These are phyloP conservation scores for Bretschneidera sinensis DNA, from an alignment of 345 rosid species.

Conservation along the genomic window DNA sequence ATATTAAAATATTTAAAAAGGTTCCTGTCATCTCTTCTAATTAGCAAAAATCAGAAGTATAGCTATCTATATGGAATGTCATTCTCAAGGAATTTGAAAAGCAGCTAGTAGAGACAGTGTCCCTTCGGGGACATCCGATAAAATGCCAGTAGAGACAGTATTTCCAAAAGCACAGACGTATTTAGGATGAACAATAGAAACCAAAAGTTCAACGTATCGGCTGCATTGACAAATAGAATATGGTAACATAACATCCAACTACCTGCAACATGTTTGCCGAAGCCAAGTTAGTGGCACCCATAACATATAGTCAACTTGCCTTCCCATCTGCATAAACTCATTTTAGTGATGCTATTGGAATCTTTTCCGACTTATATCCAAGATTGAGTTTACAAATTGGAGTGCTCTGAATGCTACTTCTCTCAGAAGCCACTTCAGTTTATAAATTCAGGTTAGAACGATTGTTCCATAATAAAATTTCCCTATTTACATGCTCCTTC, in stretches of 20 bases:
- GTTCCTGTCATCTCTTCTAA: background rate
- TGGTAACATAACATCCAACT: conserved; percentile 3
- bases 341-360: conserved; percentile 61
- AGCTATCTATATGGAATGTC: too few species aligned
- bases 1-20: background rate
- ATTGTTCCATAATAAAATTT: conserved; percentile 65
- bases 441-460: conserved; percentile 34
- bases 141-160: too few species aligned
- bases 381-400: conserved; percentile 71
- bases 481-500: conserved; percentile 23
- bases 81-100: too few species aligned
- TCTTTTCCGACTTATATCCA: conserved; percentile 73
- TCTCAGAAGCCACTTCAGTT: conserved; percentile 33
- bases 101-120: too few species aligned
- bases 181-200: too few species aligned
- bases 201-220: too few species aligned
- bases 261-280: conserved; percentile 62
- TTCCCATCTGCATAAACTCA: conserved; percentile 71
- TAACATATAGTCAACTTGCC: conserved; percentile 64
- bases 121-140: too few species aligned
- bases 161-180: too few species aligned
- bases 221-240: too few species aligned
- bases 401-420: conserved; percentile 28
- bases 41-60: conserved; percentile 3
- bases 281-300: conserved; percentile 50